Evolutionary conservation across 2,329 filamentous ascomycete genomes (phyloP).

Genomic region (Chaetomiaceae sp.): DNA sequence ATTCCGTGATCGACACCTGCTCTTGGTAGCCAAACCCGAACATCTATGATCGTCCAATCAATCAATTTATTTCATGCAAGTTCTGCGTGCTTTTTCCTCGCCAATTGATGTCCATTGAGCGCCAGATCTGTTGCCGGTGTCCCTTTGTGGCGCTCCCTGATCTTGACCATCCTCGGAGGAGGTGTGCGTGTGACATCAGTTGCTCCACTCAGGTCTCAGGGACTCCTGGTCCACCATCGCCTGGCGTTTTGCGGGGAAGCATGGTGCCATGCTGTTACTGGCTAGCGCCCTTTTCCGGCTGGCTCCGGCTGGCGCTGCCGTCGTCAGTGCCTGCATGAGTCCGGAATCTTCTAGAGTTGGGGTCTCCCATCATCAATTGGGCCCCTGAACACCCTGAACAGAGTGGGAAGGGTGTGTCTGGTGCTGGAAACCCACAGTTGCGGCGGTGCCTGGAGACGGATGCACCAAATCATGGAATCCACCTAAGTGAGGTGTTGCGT

Average conservation of each 20-base stretch:
- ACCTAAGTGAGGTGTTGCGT: background rate
- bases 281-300: background rate
- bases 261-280: background rate
- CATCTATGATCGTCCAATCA: background rate
- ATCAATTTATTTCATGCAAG: conserved; percentile 21
- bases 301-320: conserved; percentile 1
- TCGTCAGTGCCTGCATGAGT: conserved; percentile 1
- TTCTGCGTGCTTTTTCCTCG: conserved; percentile 12
- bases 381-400: background rate
- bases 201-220: conserved; percentile 21
- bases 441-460: too few relatives aligned
- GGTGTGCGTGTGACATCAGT: conserved; percentile 25
- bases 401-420: too few relatives aligned
- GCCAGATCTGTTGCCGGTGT: background rate
- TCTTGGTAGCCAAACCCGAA: too few relatives aligned
- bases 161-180: background rate
- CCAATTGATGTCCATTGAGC: conserved; percentile 14
- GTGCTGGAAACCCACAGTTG: too few relatives aligned
- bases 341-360: conserved; percentile 22
- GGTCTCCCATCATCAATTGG: conserved; percentile 2
- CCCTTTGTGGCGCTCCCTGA: conserved; percentile 6
- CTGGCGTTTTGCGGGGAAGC: conserved; percentile 24
- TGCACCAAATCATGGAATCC: too few relatives aligned
- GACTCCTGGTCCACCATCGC: conserved; percentile 12
- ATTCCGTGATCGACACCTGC: conserved; percentile 15